phyloP scores from a whole-genome alignment of 1,139 yeast species.

The Candida tunisiensis region DNA sequence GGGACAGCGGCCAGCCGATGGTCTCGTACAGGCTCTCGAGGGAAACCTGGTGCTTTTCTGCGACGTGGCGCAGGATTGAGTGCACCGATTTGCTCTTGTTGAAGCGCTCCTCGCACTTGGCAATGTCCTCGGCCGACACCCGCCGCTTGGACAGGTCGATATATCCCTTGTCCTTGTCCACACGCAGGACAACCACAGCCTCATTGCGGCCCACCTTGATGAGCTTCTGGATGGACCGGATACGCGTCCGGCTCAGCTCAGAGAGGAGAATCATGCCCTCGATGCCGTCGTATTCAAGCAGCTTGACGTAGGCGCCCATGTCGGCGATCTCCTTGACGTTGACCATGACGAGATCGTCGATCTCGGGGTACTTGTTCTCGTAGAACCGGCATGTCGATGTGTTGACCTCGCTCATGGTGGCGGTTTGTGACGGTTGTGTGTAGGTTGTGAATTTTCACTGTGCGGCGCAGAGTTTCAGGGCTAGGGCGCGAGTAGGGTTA shows the following conservation, averaged over 20 bases:
- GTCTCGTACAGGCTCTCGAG: constrained; percentile 74
- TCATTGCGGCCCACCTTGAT: constrained; percentile 98
- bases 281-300: constrained; percentile 91
- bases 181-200: constrained; percentile 97
- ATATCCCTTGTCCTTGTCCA: constrained; percentile 96
- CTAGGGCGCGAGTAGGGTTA: too few relatives aligned
- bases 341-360: constrained; percentile 97
- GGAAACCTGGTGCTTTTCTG: constrained; percentile 84
- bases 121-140: constrained; percentile 95
- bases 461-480: too few relatives aligned
- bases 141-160: constrained; percentile 96
- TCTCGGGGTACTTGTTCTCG: constrained; percentile 97
- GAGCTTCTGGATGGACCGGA: constrained; percentile 91
- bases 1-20: constrained; percentile 95
- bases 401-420: constrained; percentile 21
- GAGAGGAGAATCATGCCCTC: constrained; percentile 97
- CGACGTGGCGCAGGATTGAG: constrained; percentile 93
- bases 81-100: constrained; percentile 96
- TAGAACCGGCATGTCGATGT: constrained; percentile 91
- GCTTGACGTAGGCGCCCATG: constrained; percentile 94
- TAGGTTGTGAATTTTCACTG: too few relatives aligned
- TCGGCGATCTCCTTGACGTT: constrained; percentile 97
- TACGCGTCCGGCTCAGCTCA: constrained; percentile 96
- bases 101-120: constrained; percentile 94
- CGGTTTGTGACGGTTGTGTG: background rate